Conservation (phyloP, 225 moss, liverwort and hornwort genomes). For the Marchantia paleacea region DNA sequence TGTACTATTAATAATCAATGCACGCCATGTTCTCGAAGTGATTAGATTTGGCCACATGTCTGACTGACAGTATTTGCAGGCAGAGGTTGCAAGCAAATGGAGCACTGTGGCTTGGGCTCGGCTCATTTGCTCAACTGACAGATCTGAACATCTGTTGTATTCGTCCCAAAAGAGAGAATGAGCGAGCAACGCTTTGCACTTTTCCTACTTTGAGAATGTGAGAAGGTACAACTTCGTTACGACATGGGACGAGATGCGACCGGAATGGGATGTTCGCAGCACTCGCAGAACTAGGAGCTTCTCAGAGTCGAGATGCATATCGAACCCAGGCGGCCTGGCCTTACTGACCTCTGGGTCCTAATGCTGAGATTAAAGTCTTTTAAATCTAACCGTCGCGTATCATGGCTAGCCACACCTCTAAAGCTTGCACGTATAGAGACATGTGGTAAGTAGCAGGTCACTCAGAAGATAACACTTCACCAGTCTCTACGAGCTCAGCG, state of each 20-base stretch:
- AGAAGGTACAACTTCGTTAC: conserved; percentile 3
- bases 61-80: conserved; percentile 5
- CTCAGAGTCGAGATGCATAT: background rate
- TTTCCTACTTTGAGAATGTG: conserved; percentile 2
- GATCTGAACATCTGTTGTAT: background rate
- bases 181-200: background rate
- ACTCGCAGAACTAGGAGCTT: background rate
- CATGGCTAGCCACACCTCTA: background rate
- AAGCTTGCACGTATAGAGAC: background rate
- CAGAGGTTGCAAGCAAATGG: background rate
- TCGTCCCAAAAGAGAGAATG: background rate
- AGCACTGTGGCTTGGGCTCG: background rate
- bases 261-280: background rate
- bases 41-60: background rate
- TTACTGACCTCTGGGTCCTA: background rate
- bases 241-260: background rate
- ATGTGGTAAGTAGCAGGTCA: conserved; percentile 10
- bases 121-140: background rate
- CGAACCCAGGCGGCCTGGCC: background rate
- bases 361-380: background rate
- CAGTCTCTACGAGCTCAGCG: background rate
- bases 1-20: background rate
- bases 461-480: conserved; percentile 1
- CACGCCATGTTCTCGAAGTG: background rate
- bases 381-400: background rate